Percentiles rank a stretch among this genome's conserved stretches.
Conservation (phyloP, 2,329 filamentous ascomycete genomes). For the Colletotrichum navitas region DNA sequence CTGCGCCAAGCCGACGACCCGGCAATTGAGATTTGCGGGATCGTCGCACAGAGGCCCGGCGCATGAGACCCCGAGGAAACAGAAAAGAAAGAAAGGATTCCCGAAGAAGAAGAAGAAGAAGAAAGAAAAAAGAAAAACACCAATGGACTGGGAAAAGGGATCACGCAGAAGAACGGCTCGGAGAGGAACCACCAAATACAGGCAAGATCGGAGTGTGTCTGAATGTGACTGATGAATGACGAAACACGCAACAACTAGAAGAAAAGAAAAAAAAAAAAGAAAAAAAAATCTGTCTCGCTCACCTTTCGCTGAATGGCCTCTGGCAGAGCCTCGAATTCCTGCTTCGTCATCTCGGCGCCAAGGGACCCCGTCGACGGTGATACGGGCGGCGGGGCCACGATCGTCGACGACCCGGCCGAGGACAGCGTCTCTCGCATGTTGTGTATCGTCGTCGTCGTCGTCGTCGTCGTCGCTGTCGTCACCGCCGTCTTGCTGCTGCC, state of each 20-base stretch:
- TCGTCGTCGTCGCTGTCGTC: neutral
- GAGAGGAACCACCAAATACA: neutral
- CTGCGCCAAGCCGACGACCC: slow-evolving; percentile 13
- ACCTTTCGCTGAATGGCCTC: slow-evolving; percentile 70
- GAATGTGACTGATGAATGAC: neutral
- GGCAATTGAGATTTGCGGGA: slow-evolving; percentile 23
- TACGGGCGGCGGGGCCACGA: slow-evolving; percentile 19
- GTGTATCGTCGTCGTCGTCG: slow-evolving; percentile 2
- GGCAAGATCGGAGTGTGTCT: neutral
- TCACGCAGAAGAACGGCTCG: neutral
- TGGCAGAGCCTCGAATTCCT: slow-evolving; percentile 65
- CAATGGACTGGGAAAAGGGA: no score
- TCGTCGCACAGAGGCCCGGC: slow-evolving; percentile 10
- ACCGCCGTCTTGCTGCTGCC: slow-evolving; percentile 26
- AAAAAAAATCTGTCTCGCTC: slow-evolving; percentile 49
- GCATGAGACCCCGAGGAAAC: slow-evolving; percentile 9
- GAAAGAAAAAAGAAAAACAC: no score
- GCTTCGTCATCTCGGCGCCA: slow-evolving; percentile 50
- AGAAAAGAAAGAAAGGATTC: slow-evolving; percentile 1
- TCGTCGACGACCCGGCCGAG: slow-evolving; percentile 16
- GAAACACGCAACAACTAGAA: neutral
- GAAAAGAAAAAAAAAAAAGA: no score
- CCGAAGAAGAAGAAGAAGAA: neutral
- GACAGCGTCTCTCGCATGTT: slow-evolving; percentile 17
- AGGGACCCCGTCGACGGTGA: slow-evolving; percentile 43